A percentile compares a stretch with the other conserved stretches of the same genome.
Conservation (phyloP, 805 yeast species). For the Metschnikowia lachancei region DNA sequence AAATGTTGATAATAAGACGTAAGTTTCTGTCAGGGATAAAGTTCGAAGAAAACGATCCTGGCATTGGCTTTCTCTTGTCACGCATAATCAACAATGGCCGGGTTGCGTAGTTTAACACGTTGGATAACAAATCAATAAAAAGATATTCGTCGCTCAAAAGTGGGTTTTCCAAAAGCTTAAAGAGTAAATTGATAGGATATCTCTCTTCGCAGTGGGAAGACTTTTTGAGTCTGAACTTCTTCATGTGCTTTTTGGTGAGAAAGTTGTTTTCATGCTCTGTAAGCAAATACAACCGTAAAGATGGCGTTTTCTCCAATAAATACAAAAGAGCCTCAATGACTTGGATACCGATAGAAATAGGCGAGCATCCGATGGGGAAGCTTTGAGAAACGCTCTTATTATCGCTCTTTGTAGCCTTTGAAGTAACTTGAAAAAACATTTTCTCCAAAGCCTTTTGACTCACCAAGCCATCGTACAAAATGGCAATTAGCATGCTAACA, state of each 20-base stretch:
- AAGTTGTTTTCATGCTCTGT: conserved; percentile 65
- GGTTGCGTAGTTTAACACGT: conserved; percentile 73
- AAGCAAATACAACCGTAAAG: conserved; percentile 69
- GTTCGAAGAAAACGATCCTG: conserved; percentile 43
- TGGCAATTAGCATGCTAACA: conserved; percentile 60
- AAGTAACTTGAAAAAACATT: conserved; percentile 55
- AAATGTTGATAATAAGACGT: conserved; percentile 59
- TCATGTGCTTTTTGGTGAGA: conserved; percentile 30
- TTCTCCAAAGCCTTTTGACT: conserved; percentile 61
- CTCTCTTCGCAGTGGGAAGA: conserved; percentile 35
- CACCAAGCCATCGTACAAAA: conserved; percentile 71
- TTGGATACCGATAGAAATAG: conserved; percentile 71
- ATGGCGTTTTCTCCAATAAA: conserved; percentile 63
- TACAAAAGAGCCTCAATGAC: conserved; percentile 71
- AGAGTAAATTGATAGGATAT: conserved; percentile 71
- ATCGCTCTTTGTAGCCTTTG: conserved; percentile 36
- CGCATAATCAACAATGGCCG: conserved; percentile 59
- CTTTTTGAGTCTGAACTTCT: conserved; percentile 36
- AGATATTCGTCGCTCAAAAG: conserved; percentile 70
- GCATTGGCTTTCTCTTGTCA: conserved; percentile 18
- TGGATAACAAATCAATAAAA: conserved; percentile 72
- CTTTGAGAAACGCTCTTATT: conserved; percentile 9
- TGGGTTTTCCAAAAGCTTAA: conserved; percentile 59
- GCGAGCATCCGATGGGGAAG: conserved; percentile 60
- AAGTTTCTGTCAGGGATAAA: conserved; percentile 60